These are phyloP conservation scores for Trichoderma arundinaceum DNA, from an alignment of 2,329 filamentous ascomycete species.

Conservation along the genomic window DNA sequence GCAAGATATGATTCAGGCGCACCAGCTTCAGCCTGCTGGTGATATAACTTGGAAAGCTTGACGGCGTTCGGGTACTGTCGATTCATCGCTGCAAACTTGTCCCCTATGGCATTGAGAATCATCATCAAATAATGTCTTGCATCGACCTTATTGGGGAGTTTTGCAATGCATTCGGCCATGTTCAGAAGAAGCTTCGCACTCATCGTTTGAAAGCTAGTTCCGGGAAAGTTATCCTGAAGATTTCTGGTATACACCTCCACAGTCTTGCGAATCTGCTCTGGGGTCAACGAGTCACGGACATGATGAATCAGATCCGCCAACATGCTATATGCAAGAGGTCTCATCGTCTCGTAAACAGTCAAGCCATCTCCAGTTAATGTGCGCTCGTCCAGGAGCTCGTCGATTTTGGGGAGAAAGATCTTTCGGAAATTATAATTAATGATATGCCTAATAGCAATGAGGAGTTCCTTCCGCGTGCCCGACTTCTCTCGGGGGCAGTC, in stretches of 20 bases:
- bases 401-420: constrained; percentile 93
- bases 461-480: constrained; percentile 86
- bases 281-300: constrained; percentile 84
- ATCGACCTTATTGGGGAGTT: constrained; percentile 89
- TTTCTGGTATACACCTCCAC: constrained; percentile 98
- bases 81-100: constrained; percentile 99
- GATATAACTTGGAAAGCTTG: constrained; percentile 82
- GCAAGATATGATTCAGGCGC: constrained; percentile 80
- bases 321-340: constrained; percentile 97
- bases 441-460: constrained; percentile 96
- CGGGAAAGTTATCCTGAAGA: constrained; percentile 91
- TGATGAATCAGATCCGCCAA: constrained; percentile 97
- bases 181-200: constrained; percentile 95
- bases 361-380: constrained; percentile 94
- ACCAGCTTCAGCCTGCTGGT: constrained; percentile 67
- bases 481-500: constrained; percentile 97
- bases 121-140: constrained; percentile 95
- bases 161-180: constrained; percentile 97
- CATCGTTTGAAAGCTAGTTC: constrained; percentile 99
- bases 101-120: constrained; percentile 96
- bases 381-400: constrained; percentile 90
- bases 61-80: constrained; percentile 92
- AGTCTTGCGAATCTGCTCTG: constrained; percentile 91
- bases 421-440: constrained; percentile 99
- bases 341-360: constrained; percentile 95